Percentiles rank a stretch among this genome's conserved stretches.
phyloP scores from a whole-genome alignment of 1,139 yeast species.

The Taphrina flavorubra region DNA sequence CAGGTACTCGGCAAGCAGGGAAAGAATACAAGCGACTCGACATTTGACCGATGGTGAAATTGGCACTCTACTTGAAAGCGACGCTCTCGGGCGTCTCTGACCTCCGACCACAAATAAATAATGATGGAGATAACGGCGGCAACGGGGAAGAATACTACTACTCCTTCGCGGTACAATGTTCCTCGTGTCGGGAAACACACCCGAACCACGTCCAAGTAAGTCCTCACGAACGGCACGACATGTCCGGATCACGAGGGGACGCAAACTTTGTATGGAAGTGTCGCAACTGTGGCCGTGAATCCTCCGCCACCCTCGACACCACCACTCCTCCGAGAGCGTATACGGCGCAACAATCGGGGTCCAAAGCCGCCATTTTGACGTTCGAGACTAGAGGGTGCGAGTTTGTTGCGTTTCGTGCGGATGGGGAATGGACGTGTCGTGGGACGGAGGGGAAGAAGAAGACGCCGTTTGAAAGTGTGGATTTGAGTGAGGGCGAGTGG shows the following conservation, averaged over 20 bases:
- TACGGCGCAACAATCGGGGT: conserved; percentile 12
- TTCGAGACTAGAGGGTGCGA: conserved; percentile 89
- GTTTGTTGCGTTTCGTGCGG: conserved; percentile 68
- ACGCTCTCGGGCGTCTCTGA: conserved; percentile 68
- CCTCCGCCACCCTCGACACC: conserved; percentile 53
- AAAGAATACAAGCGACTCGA: too few relatives aligned
- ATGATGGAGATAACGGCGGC: conserved; percentile 49
- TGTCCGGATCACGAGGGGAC: conserved; percentile 76
- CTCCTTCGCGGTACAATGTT: conserved; percentile 57
- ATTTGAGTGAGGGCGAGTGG: conserved; percentile 83
- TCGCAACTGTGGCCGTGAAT: conserved; percentile 63
- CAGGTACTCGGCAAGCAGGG: too few relatives aligned
- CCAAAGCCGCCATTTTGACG: conserved; percentile 57
- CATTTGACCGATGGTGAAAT: conserved; percentile 37
- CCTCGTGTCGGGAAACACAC: conserved; percentile 78
- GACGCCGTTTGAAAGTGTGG: conserved; percentile 63
- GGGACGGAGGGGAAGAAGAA: conserved; percentile 60
- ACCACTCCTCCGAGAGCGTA: conserved; percentile 47
- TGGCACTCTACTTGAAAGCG: conserved; percentile 63
- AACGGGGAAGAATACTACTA: conserved; percentile 44
- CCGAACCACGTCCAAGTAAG: conserved; percentile 70
- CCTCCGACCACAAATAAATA: conserved; percentile 66
- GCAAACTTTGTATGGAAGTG: conserved; percentile 86
- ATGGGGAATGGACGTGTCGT: conserved; percentile 65
- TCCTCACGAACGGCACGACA: conserved; percentile 56